A percentile compares a stretch with the other conserved stretches of the same genome.
These are phyloP conservation scores for Astrephomene gubernaculifera DNA, from an alignment of 139 green algal genomes.

Conservation along the genomic window DNA sequence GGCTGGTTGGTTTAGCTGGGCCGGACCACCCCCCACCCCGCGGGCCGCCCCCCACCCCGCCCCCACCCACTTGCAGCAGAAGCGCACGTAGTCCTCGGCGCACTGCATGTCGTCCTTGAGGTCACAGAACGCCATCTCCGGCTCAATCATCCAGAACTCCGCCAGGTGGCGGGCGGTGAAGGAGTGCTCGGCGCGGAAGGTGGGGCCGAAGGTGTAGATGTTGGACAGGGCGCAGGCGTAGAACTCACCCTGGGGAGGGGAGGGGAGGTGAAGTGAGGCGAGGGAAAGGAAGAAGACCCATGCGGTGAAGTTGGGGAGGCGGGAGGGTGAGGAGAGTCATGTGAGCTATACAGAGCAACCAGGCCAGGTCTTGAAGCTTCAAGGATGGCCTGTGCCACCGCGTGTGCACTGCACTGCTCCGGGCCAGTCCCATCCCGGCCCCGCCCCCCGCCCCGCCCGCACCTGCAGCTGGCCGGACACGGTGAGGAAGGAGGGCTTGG, in stretches of 20 bases:
- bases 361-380: too few relatives aligned
- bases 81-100: slow-evolving; percentile 92
- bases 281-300: neutral
- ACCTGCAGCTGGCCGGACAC: slow-evolving; percentile 95
- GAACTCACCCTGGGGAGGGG: slow-evolving; percentile 82
- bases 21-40: too few relatives aligned
- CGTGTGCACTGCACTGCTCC: too few relatives aligned
- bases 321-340: neutral
- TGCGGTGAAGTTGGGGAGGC: neutral
- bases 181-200: slow-evolving; percentile 96
- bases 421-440: too few relatives aligned
- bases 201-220: slow-evolving; percentile 96
- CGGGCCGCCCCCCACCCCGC: neutral
- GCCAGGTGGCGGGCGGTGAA: slow-evolving; percentile 96
- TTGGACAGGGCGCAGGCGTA: slow-evolving; percentile 90
- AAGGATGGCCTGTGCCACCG: too few relatives aligned
- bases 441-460: neutral
- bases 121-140: slow-evolving; percentile 96
- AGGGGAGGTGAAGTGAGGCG: neutral
- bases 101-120: slow-evolving; percentile 95
- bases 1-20: too few relatives aligned
- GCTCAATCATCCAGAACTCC: slow-evolving; percentile 99
- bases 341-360: too few relatives aligned
- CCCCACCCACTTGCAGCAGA: slow-evolving; percentile 85
- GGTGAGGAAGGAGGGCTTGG: slow-evolving; percentile 90